Evolutionary conservation across 2,329 filamentous ascomycete species (phyloP).

Genomic region (Cordyceps farinosa): DNA sequence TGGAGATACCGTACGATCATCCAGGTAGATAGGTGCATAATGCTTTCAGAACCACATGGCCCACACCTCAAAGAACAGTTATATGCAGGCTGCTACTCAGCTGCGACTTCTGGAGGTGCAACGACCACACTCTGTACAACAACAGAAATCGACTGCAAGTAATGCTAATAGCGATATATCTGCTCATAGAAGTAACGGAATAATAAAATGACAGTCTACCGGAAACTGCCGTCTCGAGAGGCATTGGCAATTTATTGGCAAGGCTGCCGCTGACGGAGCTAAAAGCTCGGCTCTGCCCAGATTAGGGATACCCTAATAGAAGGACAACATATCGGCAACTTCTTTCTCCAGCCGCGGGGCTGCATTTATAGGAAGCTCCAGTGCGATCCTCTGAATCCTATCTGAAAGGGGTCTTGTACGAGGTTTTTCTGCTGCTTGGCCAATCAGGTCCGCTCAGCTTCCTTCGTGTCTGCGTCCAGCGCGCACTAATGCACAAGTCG

Average conservation of each 20-base stretch:
- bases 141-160: not conserved
- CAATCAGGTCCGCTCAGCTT: not conserved
- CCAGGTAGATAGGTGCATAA: no score
- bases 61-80: no score
- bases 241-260: not conserved
- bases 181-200: no score
- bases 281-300: not conserved
- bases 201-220: not conserved
- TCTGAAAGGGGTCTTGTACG: not conserved
- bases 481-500: not conserved
- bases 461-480: not conserved
- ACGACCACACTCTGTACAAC: not conserved
- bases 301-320: not conserved
- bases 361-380: no score
- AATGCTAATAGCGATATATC: not conserved
- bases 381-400: not conserved
- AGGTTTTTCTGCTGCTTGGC: not conserved
- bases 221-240: not conserved
- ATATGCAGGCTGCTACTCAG: not conserved
- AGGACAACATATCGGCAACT: not conserved
- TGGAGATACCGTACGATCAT: no score
- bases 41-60: no score
- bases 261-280: not conserved
- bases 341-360: not conserved
- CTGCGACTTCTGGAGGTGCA: not conserved